Evolutionary conservation across 257 asterid genomes (phyloP).

Genomic region (Solanum corneliomulleri): DNA sequence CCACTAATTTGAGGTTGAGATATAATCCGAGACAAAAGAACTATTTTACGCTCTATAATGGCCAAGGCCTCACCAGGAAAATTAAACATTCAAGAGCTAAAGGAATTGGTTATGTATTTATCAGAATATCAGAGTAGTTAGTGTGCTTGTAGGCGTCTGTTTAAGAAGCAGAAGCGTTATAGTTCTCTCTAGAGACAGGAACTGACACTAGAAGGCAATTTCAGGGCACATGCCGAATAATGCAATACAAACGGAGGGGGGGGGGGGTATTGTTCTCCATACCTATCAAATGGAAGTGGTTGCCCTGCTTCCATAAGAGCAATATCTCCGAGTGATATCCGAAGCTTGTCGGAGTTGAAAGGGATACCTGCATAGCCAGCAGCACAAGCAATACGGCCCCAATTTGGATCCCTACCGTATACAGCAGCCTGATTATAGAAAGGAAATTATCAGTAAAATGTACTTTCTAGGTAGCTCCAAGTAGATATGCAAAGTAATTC

Average conservation of each 20-base stretch:
- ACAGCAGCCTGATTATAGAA: conserved; percentile 61
- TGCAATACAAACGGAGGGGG: background rate
- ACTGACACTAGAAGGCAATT: background rate
- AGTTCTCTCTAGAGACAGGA: background rate
- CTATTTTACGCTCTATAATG: background rate
- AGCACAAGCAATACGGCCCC: conserved; percentile 98
- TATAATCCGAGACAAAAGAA: background rate
- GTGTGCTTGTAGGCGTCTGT: background rate
- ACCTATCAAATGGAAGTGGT: conserved; percentile 87
- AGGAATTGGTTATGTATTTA: background rate
- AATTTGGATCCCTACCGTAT: conserved; percentile 94
- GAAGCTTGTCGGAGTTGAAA: conserved; percentile 55
- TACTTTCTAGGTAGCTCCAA: background rate
- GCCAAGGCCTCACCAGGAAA: background rate
- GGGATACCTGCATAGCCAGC: conserved; percentile 91
- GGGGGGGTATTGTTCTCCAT: background rate
- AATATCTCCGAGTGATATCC: conserved; percentile 72
- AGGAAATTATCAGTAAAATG: conserved; percentile 1
- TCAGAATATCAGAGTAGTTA: background rate
- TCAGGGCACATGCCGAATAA: background rate
- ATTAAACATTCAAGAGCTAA: background rate
- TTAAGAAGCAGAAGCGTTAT: background rate
- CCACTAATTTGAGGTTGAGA: background rate
- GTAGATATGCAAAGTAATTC: background rate
- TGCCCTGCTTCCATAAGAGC: conserved; percentile 86